phyloP scores from a whole-genome alignment of 306 rosid genomes.

The Chamaecrista fasciculata region DNA sequence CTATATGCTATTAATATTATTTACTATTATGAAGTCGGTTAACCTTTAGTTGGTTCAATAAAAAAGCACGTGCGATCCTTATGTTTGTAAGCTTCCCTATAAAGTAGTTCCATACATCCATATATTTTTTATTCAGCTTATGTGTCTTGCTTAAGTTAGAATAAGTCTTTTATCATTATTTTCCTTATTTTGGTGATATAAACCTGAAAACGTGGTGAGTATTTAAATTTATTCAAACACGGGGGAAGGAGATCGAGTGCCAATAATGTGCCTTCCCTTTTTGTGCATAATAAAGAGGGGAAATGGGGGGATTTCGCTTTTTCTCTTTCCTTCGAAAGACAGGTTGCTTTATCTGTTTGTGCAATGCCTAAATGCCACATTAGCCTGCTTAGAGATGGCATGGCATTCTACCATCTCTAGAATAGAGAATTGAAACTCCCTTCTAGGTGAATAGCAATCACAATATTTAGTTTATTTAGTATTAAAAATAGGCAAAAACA shows the following conservation, averaged over 20 bases:
- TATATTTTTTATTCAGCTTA: neutral
- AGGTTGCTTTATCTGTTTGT: no score
- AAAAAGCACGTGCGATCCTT: neutral
- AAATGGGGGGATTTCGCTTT: neutral
- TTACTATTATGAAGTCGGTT: neutral
- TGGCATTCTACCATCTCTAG: neutral
- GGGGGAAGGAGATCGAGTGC: neutral
- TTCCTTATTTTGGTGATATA: neutral
- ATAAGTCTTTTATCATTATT: slow-evolving; percentile 5
- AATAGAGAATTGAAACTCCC: no score
- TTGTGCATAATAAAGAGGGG: neutral
- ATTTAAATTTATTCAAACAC: neutral
- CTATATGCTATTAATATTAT: neutral
- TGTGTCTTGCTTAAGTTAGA: slow-evolving; percentile 20
- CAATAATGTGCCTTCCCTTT: no score
- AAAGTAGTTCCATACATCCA: neutral
- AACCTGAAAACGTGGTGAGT: neutral
- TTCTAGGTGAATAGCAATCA: no score
- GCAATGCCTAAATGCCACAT: neutral
- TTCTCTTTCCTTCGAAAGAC: no score
- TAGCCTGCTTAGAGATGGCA: neutral
- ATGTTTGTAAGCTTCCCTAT: neutral
- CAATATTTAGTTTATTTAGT: no score
- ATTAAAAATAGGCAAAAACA: no score
- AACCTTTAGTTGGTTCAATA: slow-evolving; percentile 10